phyloP scores from a whole-genome alignment of 2,329 filamentous ascomycete species.

The Sodiomyces alkalinus region DNA sequence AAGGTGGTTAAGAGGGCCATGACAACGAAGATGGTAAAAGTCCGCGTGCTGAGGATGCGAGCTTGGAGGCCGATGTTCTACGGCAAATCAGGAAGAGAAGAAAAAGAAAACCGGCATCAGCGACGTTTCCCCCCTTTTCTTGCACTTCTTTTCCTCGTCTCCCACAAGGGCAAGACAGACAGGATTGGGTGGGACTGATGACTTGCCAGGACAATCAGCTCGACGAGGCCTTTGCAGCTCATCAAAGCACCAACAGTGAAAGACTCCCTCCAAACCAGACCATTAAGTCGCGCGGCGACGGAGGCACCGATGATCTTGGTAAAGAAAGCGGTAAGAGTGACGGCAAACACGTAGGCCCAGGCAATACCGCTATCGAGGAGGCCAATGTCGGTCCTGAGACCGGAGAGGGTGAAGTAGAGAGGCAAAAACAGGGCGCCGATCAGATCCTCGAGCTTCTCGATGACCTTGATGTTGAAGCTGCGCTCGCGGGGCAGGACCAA shows the following conservation, averaged over 20 bases:
- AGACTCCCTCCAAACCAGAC: slow-evolving; percentile 68
- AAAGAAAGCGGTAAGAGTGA: slow-evolving; percentile 58
- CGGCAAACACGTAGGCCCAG: slow-evolving; percentile 74
- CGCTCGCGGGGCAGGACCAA: slow-evolving; percentile 82
- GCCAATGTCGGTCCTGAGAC: slow-evolving; percentile 63
- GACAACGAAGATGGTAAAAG: slow-evolving; percentile 72
- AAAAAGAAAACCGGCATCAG: too few relatives aligned
- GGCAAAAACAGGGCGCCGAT: slow-evolving; percentile 73
- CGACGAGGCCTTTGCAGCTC: slow-evolving; percentile 78
- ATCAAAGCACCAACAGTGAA: slow-evolving; percentile 68
- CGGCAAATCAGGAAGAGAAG: neutral
- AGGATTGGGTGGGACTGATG: too few relatives aligned
- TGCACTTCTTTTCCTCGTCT: too few relatives aligned
- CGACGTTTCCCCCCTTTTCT: too few relatives aligned
- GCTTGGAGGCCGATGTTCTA: slow-evolving; percentile 54
- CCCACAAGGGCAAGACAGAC: too few relatives aligned
- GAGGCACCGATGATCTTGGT: slow-evolving; percentile 66
- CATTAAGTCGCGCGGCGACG: slow-evolving; percentile 52
- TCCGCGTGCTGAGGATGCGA: slow-evolving; percentile 55
- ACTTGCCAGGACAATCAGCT: slow-evolving; percentile 54
- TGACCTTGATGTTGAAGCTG: slow-evolving; percentile 79
- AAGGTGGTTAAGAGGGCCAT: slow-evolving; percentile 72
- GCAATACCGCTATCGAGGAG: slow-evolving; percentile 59
- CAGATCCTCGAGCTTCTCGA: slow-evolving; percentile 88
- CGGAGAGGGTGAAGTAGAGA: slow-evolving; percentile 72